phyloP scores from a whole-genome alignment of 805 yeast genomes.

The Candida quercuum region DNA sequence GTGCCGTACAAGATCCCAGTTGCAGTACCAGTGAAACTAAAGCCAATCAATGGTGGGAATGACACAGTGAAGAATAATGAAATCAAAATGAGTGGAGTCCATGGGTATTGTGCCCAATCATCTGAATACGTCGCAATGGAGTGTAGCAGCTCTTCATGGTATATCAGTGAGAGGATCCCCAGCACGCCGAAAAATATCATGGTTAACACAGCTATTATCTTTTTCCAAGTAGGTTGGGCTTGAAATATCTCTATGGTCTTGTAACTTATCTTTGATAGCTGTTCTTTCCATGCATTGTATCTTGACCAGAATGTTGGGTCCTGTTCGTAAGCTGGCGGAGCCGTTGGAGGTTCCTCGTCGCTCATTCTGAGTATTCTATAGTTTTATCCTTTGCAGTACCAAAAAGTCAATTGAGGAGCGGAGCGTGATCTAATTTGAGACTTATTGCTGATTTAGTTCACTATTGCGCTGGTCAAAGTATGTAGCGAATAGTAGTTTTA shows the following conservation, averaged over 20 bases:
- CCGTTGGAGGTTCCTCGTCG: background rate
- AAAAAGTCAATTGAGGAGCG: background rate
- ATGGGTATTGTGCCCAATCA: conserved; percentile 14
- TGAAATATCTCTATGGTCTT: background rate
- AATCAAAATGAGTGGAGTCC: conserved; percentile 44
- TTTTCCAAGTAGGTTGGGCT: background rate
- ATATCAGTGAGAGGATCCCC: conserved; percentile 10
- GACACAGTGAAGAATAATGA: conserved; percentile 57
- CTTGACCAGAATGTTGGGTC: background rate
- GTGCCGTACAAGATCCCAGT: conserved; percentile 84
- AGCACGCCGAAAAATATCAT: conserved; percentile 1
- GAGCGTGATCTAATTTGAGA: too few relatives aligned
- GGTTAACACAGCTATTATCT: conserved; percentile 1
- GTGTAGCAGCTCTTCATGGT: conserved; percentile 15
- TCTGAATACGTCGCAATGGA: conserved; percentile 21
- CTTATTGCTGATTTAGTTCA: too few relatives aligned
- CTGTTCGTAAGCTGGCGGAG: background rate
- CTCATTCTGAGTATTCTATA: background rate
- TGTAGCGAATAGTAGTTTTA: too few relatives aligned
- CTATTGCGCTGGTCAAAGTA: too few relatives aligned
- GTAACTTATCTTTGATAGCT: background rate
- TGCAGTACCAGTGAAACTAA: conserved; percentile 57
- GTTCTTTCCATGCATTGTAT: background rate
- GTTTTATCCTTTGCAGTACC: too few relatives aligned
- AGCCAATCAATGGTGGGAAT: conserved; percentile 90